These are phyloP conservation scores for Goffeauzyma gilvescens DNA, from an alignment of 768 basidiomycete species.

Conservation along the genomic window DNA sequence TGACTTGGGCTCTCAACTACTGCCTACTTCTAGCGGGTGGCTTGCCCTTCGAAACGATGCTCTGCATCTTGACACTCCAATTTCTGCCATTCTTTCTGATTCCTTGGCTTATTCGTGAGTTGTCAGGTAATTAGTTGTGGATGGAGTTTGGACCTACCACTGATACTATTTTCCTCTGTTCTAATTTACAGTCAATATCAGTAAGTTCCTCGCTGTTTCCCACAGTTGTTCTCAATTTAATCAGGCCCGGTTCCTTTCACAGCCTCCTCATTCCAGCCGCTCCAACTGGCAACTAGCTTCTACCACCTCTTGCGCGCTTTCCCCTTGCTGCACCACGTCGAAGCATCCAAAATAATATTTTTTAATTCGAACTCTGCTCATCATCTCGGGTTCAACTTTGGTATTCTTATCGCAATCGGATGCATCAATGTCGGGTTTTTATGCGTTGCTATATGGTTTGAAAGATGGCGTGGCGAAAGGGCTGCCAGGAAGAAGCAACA, in stretches of 20 bases:
- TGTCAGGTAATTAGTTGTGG: too few species aligned
- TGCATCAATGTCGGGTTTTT: constrained; percentile 21
- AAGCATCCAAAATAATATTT: constrained; percentile 28
- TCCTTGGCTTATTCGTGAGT: constrained; percentile 28
- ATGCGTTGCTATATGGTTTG: constrained; percentile 15
- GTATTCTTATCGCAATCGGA: constrained; percentile 23
- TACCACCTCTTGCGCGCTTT: constrained; percentile 25
- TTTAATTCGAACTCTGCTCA: constrained; percentile 19
- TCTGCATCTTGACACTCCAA: constrained; percentile 12
- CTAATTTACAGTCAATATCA: constrained; percentile 20
- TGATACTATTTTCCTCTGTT: neutral
- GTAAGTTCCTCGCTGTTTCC: constrained; percentile 8
- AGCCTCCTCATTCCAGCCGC: constrained; percentile 30
- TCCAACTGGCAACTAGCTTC: constrained; percentile 22
- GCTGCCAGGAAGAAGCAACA: constrained; percentile 4
- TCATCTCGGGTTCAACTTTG: constrained; percentile 25
- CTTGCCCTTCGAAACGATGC: constrained; percentile 26
- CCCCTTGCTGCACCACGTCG: constrained; percentile 19
- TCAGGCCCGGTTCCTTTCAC: neutral
- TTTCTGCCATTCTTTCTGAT: constrained; percentile 27
- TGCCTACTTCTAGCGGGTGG: constrained; percentile 23
- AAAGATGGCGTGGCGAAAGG: constrained; percentile 19
- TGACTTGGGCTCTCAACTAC: constrained; percentile 30
- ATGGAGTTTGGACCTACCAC: too few species aligned
- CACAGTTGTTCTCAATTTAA: neutral